phyloP scores from a whole-genome alignment of 768 basidiomycete species.

The Wakefieldia striispora region DNA sequence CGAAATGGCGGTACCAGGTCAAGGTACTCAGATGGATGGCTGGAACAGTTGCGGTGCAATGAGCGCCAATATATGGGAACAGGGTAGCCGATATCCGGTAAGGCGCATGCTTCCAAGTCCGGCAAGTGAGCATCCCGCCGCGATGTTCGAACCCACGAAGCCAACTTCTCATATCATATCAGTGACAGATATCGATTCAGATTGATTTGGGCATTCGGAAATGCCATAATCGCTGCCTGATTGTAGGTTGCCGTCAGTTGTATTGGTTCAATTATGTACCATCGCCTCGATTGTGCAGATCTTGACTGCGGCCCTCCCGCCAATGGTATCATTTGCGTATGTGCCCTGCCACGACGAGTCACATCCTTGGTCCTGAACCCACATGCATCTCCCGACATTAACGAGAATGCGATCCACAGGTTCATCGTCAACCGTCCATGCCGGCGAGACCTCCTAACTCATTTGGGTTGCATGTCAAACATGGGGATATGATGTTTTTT shows the following conservation, averaged over 20 bases:
- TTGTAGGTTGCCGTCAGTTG: constrained; percentile 13
- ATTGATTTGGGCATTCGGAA: constrained; percentile 6
- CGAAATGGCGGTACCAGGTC: not conserved
- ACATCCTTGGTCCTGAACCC: not conserved
- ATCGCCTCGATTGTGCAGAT: constrained; percentile 20
- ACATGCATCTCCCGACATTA: not conserved
- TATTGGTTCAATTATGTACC: not conserved
- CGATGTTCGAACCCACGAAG: constrained; percentile 16
- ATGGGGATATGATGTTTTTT: not conserved
- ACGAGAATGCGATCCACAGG: no score
- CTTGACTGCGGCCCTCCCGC: not conserved
- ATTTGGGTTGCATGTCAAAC: not conserved
- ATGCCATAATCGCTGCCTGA: constrained; percentile 13
- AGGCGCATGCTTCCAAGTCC: constrained; percentile 15
- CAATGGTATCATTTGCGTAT: no score
- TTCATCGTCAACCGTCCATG: no score
- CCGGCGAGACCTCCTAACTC: not conserved
- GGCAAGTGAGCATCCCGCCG: constrained; percentile 15
- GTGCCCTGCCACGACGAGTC: no score
- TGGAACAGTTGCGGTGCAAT: not conserved
- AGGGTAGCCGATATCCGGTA: constrained; percentile 24
- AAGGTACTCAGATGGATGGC: not conserved
- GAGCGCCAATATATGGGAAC: constrained; percentile 11
- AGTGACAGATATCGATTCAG: constrained; percentile 7
- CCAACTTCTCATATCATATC: constrained; percentile 12